phyloP scores from a whole-genome alignment of 2,329 filamentous ascomycete genomes.

The Sporothrix brunneoviolacea region DNA sequence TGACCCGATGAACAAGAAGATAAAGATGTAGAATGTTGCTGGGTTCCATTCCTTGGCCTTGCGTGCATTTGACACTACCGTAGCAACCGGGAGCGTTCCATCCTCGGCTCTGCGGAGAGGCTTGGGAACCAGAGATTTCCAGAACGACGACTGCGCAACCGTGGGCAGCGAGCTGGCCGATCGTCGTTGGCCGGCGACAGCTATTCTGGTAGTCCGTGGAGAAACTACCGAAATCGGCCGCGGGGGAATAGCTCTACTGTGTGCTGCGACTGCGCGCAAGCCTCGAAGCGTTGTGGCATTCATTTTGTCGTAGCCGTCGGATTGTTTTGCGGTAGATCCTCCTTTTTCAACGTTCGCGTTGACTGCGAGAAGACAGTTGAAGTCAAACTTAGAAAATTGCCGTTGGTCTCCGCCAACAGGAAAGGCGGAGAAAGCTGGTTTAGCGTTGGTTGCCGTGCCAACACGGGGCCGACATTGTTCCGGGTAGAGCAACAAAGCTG shows the following conservation, averaged over 20 bases:
- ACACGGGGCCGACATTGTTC: slow-evolving; percentile 16
- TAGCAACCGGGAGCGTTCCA: slow-evolving; percentile 28
- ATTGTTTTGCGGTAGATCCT: too few relatives aligned
- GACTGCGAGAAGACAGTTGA: too few relatives aligned
- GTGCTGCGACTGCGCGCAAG: neutral
- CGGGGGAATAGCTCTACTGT: neutral
- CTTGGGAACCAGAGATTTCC: slow-evolving; percentile 64
- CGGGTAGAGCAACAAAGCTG: slow-evolving; percentile 10
- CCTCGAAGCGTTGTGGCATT: neutral
- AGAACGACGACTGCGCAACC: slow-evolving; percentile 45
- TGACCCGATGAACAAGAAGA: slow-evolving; percentile 83
- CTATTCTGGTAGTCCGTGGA: too few relatives aligned
- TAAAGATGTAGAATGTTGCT: slow-evolving; percentile 73
- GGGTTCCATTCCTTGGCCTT: slow-evolving; percentile 68
- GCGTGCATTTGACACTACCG: slow-evolving; percentile 27
- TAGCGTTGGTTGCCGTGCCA: slow-evolving; percentile 15
- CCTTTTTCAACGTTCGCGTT: too few relatives aligned
- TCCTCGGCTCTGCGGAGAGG: slow-evolving; percentile 43
- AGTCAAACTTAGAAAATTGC: slow-evolving; percentile 1
- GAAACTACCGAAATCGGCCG: neutral
- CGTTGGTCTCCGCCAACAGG: slow-evolving; percentile 4
- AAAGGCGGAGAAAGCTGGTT: neutral
- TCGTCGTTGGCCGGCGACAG: neutral
- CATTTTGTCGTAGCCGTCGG: neutral
- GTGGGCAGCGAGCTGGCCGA: slow-evolving; percentile 22